Conservation (phyloP, 2,329 filamentous ascomycete genomes). For the Xylariaceae sp. region DNA sequence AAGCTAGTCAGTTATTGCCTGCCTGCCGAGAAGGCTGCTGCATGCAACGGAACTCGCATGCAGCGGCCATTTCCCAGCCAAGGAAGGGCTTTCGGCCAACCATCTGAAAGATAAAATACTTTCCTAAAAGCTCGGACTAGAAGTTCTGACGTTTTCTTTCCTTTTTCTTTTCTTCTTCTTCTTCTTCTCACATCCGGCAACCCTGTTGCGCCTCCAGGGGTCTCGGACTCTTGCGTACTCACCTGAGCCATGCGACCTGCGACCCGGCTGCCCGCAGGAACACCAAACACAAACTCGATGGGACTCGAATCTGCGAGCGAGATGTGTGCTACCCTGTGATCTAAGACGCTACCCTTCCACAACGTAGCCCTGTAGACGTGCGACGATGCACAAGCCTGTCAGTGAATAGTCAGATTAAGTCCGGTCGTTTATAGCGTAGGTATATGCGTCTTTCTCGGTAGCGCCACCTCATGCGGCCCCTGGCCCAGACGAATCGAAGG, state of each 20-base stretch:
- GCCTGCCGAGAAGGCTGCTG: too few relatives aligned
- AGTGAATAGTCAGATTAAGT: neutral
- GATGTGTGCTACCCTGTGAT: conserved; percentile 6
- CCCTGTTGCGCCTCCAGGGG: conserved; percentile 1
- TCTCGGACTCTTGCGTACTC: conserved; percentile 16
- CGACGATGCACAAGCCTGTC: neutral
- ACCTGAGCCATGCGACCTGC: conserved; percentile 1
- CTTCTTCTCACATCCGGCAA: neutral
- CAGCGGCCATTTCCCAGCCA: too few relatives aligned
- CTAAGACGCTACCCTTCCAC: conserved; percentile 5
- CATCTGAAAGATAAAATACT: too few relatives aligned
- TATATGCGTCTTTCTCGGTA: neutral
- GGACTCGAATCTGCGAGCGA: conserved; percentile 4
- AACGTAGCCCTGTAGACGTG: neutral
- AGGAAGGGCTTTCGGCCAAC: too few relatives aligned
- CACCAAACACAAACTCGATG: conserved; percentile 2
- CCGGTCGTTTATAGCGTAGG: neutral
- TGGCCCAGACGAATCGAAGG: too few relatives aligned
- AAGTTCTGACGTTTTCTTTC: neutral
- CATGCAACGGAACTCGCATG: too few relatives aligned
- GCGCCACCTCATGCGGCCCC: too few relatives aligned
- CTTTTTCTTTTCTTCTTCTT: neutral
- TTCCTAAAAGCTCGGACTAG: too few relatives aligned
- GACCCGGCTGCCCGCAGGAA: conserved; percentile 16
- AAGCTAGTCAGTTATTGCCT: neutral